phyloP scores from a whole-genome alignment of 2,329 filamentous ascomycete genomes.

The Aspergillus quadrilineatus region DNA sequence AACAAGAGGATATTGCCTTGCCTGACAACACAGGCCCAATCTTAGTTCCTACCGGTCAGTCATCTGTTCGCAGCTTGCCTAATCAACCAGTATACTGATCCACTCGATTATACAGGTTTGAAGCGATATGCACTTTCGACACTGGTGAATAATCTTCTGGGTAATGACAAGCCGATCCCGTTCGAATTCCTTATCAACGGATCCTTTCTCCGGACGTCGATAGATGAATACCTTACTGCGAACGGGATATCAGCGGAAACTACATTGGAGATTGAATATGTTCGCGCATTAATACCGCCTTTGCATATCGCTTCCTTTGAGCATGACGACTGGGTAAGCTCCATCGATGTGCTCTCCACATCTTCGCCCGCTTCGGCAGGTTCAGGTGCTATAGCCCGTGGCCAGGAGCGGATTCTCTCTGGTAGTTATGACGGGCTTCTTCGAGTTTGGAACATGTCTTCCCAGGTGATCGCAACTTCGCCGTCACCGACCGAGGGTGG shows the following conservation, averaged over 20 bases:
- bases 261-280: conserved; percentile 86
- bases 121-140: conserved; percentile 61
- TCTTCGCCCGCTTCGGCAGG: conserved; percentile 60
- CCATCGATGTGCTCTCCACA: conserved; percentile 74
- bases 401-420: conserved; percentile 77
- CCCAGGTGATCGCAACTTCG: conserved; percentile 78
- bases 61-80: neutral
- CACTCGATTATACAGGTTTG: conserved; percentile 41
- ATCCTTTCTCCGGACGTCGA: conserved; percentile 80
- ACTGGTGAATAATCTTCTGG: conserved; percentile 61
- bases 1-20: conserved; percentile 54
- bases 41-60: conserved; percentile 57
- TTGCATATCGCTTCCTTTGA: conserved; percentile 88
- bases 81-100: conserved; percentile 15
- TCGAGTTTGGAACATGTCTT: conserved; percentile 84
- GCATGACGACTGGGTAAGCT: conserved; percentile 95
- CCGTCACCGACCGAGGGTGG: conserved; percentile 65
- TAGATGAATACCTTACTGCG: conserved; percentile 84
- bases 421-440: conserved; percentile 88
- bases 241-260: conserved; percentile 88
- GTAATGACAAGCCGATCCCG: conserved; percentile 52
- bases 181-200: conserved; percentile 96
- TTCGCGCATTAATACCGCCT: conserved; percentile 85
- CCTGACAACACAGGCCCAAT: conserved; percentile 57
- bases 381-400: conserved; percentile 48